A percentile compares a stretch with the other conserved stretches of the same genome.
These are phyloP conservation scores for Xylaria sp. DNA, from an alignment of 2,329 filamentous ascomycete genomes.

Conservation along the genomic window DNA sequence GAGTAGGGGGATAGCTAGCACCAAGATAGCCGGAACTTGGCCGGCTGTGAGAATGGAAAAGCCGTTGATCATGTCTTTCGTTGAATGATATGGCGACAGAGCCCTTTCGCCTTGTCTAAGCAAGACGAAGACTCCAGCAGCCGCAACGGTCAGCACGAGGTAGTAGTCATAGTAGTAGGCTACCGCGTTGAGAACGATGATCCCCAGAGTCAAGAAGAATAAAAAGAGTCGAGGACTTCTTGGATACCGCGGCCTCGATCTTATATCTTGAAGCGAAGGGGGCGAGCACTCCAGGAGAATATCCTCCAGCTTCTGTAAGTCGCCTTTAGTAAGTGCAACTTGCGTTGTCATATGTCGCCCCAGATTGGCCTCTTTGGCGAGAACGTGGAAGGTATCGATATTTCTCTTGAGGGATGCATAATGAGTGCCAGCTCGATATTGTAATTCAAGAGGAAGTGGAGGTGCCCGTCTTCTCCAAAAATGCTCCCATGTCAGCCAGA, in stretches of 20 bases:
- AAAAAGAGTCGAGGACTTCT: conserved; percentile 24
- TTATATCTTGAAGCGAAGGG: conserved; percentile 14
- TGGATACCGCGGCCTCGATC: conserved; percentile 23
- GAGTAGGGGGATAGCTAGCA: conserved; percentile 24
- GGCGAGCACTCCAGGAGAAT: conserved; percentile 27
- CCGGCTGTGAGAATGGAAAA: conserved; percentile 30
- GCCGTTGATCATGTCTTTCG: conserved; percentile 29
- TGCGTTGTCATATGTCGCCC: conserved; percentile 24
- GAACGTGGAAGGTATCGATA: conserved; percentile 19
- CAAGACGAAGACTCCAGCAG: conserved; percentile 26
- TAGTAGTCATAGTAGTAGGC: conserved; percentile 33
- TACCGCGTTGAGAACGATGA: conserved; percentile 28
- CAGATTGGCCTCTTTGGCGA: conserved; percentile 25
- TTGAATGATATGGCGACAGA: conserved; percentile 30
- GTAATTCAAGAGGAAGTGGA: conserved; percentile 19
- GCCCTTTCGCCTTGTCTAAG: conserved; percentile 28
- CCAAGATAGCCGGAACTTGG: conserved; percentile 24
- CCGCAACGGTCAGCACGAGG: conserved; percentile 26
- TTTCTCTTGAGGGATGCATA: conserved; percentile 27
- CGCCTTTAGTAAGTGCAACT: conserved; percentile 25
- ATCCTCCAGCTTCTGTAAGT: conserved; percentile 28
- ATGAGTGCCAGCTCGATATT: conserved; percentile 21
- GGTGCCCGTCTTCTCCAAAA: conserved; percentile 12
- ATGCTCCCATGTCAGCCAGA: conserved; percentile 28
- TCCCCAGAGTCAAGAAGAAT: conserved; percentile 29